Percentiles rank a stretch among this genome's conserved stretches.
phyloP scores from a whole-genome alignment of 768 basidiomycete species.

The Sporobolomyces phaffii region DNA sequence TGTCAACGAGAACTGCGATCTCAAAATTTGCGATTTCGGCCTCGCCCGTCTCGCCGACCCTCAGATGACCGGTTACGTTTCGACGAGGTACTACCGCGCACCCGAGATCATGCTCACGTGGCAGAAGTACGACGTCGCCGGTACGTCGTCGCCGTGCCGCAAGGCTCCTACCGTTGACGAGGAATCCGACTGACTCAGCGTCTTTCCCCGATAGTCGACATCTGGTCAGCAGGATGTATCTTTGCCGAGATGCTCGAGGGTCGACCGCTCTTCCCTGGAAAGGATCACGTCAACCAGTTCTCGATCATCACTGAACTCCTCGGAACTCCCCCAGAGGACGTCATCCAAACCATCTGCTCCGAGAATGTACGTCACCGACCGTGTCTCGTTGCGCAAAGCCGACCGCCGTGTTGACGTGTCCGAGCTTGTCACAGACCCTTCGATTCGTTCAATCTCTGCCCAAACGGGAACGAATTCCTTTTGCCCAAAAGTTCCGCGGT shows the following conservation, averaged over 20 bases:
- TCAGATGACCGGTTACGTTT: slow-evolving; percentile 99
- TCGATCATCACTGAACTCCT: slow-evolving; percentile 97
- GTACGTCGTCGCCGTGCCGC: slow-evolving; percentile 40
- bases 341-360: slow-evolving; percentile 95
- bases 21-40: slow-evolving; percentile 99
- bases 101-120: slow-evolving; percentile 99
- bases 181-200: too few species aligned
- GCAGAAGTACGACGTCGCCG: slow-evolving; percentile 99
- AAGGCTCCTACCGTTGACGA: too few species aligned
- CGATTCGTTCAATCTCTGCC: slow-evolving; percentile 97
- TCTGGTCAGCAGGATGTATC: slow-evolving; percentile 99
- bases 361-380: slow-evolving; percentile 67
- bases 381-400: too few species aligned
- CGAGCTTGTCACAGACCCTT: slow-evolving; percentile 79
- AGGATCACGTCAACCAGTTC: slow-evolving; percentile 99
- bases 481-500: slow-evolving; percentile 84
- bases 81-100: slow-evolving; percentile 96
- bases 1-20: slow-evolving; percentile 98
- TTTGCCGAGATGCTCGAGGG: slow-evolving; percentile 99
- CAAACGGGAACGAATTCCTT: slow-evolving; percentile 90
- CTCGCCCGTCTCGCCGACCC: slow-evolving; percentile 97
- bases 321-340: slow-evolving; percentile 98
- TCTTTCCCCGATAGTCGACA: slow-evolving; percentile 60
- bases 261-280: slow-evolving; percentile 96
- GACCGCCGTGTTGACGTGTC: too few species aligned